Percentiles rank a stretch among this genome's conserved stretches.
phyloP scores from a whole-genome alignment of 2,329 filamentous ascomycete genomes.

The Penicillium sp. region DNA sequence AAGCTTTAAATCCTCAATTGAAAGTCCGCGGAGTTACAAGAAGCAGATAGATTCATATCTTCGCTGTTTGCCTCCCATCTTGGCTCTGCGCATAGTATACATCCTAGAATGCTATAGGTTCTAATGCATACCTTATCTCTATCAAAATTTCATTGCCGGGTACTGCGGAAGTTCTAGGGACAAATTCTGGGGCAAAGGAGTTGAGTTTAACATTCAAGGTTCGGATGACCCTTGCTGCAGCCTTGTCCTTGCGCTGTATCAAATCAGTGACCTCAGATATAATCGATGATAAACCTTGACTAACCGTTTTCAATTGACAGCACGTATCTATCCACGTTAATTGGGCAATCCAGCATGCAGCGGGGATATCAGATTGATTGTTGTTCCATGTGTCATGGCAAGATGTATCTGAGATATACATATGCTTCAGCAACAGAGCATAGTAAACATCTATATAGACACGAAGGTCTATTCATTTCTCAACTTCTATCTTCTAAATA shows the following conservation, averaged over 20 bases:
- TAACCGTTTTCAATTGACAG: background rate
- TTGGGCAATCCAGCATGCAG: background rate
- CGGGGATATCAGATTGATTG: slow-evolving; percentile 5
- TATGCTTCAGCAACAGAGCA: background rate
- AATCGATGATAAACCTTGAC: slow-evolving; percentile 3
- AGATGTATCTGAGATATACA: background rate
- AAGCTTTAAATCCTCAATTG: background rate
- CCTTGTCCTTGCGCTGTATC: slow-evolving; percentile 2
- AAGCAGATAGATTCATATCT: background rate
- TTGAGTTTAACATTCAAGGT: background rate
- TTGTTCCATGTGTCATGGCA: slow-evolving; percentile 11
- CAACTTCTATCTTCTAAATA: background rate
- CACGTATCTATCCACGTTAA: background rate
- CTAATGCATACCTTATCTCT: slow-evolving; percentile 11
- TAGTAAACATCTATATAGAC: slow-evolving; percentile 8
- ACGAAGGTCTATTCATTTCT: background rate
- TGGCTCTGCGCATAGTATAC: background rate
- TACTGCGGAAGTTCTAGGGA: slow-evolving; percentile 1
- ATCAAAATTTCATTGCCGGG: background rate
- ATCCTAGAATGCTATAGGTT: slow-evolving; percentile 4
- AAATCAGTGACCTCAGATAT: slow-evolving; percentile 16
- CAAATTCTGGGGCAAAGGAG: background rate
- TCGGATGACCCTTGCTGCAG: background rate
- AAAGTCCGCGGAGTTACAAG: slow-evolving; percentile 16
- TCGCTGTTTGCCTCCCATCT: slow-evolving; percentile 1